phyloP scores from a whole-genome alignment of 1,284 basidiomycete species.

The Boletus albobrunnescens region DNA sequence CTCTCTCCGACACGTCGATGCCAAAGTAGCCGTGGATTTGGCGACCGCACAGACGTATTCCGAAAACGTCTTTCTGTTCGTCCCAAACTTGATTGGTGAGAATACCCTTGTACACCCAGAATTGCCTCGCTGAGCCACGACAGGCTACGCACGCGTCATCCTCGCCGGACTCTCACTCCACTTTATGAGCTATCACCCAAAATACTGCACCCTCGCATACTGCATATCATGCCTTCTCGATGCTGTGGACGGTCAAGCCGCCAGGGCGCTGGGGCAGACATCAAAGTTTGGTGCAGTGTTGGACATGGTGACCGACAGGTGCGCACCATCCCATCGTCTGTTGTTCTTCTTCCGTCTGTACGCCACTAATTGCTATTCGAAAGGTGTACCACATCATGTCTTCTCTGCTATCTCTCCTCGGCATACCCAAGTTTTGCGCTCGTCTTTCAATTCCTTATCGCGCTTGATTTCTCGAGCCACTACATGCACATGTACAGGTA shows the following conservation, averaged over 20 bases:
- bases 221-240: conserved; percentile 92
- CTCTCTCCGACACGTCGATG: conserved; percentile 67
- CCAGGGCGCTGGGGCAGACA: conserved; percentile 84
- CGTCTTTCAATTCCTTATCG: conserved; percentile 92
- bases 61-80: conserved; percentile 94
- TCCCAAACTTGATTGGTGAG: conserved; percentile 92
- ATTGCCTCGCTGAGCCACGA: conserved; percentile 7
- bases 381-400: conserved; percentile 93
- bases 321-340: conserved; percentile 11
- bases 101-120: background rate
- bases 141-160: conserved; percentile 89
- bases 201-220: conserved; percentile 89
- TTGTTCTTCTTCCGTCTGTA: background rate
- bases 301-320: conserved; percentile 99
- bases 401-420: conserved; percentile 90
- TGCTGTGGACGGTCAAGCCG: conserved; percentile 92
- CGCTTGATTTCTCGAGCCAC: conserved; percentile 96
- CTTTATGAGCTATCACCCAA: conserved; percentile 94
- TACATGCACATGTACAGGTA: conserved; percentile 99
- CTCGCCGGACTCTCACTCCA: conserved; percentile 87
- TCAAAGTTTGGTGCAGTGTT: conserved; percentile 97
- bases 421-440: conserved; percentile 83
- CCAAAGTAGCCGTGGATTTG: conserved; percentile 75
- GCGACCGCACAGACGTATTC: conserved; percentile 80
- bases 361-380: conserved; percentile 1